Conservation (phyloP, 1,139 yeast genomes). For the Blastobotrys buckinghamii region DNA sequence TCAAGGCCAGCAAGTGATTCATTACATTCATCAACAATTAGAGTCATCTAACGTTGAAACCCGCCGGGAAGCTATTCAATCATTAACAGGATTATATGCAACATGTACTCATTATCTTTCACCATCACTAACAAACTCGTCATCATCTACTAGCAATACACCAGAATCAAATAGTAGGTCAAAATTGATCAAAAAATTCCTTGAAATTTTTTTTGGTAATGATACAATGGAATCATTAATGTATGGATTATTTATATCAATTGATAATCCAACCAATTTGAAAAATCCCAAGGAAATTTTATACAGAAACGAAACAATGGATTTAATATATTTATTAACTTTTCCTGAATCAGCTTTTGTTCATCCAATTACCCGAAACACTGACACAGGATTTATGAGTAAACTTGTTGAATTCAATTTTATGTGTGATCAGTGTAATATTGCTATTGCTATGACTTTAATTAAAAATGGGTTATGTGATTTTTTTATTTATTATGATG, state of each 20-base stretch:
- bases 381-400: too few species aligned
- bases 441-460: neutral
- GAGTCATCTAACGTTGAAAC: neutral
- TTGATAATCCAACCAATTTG: constrained; percentile 1
- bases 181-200: neutral
- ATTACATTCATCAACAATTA: constrained; percentile 13
- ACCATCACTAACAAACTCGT: neutral
- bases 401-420: too few species aligned
- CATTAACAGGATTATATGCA: neutral
- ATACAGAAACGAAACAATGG: constrained; percentile 12
- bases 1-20: constrained; percentile 9
- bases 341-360: neutral
- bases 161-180: too few species aligned
- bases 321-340: constrained; percentile 3
- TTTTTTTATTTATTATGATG: constrained; percentile 12
- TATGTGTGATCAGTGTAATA: too few species aligned
- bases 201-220: constrained; percentile 9
- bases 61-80: neutral
- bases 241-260: constrained; percentile 15
- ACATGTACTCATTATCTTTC: neutral
- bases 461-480: constrained; percentile 11
- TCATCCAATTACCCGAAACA: too few species aligned
- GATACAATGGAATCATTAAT: constrained; percentile 12
- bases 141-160: too few species aligned
- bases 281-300: constrained; percentile 9